Conservation (phyloP, 768 basidiomycete species). For the Russula compacta region DNA sequence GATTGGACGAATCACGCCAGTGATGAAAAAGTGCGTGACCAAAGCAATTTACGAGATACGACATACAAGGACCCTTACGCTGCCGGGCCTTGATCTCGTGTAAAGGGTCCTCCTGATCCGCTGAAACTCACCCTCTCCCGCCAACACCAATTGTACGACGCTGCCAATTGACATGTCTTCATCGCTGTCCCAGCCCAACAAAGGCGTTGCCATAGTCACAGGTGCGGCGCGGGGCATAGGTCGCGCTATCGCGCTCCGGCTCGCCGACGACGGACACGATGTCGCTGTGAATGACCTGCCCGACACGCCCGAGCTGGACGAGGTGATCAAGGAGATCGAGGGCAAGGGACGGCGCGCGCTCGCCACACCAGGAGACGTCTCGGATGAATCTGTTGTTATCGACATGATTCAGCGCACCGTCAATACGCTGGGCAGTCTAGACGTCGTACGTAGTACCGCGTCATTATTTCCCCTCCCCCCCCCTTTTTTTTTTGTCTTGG, state of each 20-base stretch:
- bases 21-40: too few species aligned
- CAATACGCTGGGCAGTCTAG: conserved; percentile 7
- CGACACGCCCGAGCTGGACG: neutral
- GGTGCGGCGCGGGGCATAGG: conserved; percentile 21
- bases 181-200: neutral
- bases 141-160: neutral
- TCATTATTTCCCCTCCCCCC: neutral
- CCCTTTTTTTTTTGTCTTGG: neutral
- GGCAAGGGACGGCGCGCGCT: conserved; percentile 4
- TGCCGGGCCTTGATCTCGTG: too few species aligned
- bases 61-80: too few species aligned
- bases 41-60: too few species aligned
- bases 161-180: neutral
- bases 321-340: neutral
- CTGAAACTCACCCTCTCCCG: neutral
- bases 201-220: conserved; percentile 20
- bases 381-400: neutral
- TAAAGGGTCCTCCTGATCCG: neutral
- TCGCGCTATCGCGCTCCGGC: conserved; percentile 18
- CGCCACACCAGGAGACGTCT: conserved; percentile 5
- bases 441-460: conserved; percentile 3
- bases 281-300: conserved; percentile 19
- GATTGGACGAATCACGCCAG: too few species aligned
- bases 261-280: conserved; percentile 19
- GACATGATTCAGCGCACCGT: conserved; percentile 5